Percentiles rank a stretch among this genome's conserved stretches.
Evolutionary conservation across 1,284 basidiomycete species (phyloP).

Genomic region (Heterobasidion occidentale): DNA sequence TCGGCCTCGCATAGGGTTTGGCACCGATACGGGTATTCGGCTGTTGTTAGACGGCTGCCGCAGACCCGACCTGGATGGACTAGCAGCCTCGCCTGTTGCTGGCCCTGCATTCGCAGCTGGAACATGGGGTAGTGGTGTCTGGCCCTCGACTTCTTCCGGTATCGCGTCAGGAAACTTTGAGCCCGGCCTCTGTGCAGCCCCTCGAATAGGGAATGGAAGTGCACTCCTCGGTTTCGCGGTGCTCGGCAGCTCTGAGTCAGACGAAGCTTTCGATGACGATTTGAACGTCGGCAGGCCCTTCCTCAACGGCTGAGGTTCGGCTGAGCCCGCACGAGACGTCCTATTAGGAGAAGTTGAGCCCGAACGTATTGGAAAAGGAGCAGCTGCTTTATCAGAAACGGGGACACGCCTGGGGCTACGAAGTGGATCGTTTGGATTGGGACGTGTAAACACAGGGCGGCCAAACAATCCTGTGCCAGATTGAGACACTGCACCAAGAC

Average conservation of each 20-base stretch:
- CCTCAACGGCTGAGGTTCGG: conserved; percentile 25
- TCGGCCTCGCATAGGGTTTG: conserved; percentile 56
- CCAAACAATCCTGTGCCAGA: conserved; percentile 6
- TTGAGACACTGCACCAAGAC: background rate
- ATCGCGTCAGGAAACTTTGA: conserved; percentile 9
- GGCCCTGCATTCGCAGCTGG: conserved; percentile 4
- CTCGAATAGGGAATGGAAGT: conserved; percentile 17
- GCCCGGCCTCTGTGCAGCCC: background rate
- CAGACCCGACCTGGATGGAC: conserved; percentile 34
- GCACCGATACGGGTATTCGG: conserved; percentile 61
- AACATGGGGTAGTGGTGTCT: conserved; percentile 1
- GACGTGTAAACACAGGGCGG: conserved; percentile 13
- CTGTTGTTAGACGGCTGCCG: conserved; percentile 47
- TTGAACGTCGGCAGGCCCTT: conserved; percentile 10
- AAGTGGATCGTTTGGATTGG: conserved; percentile 5
- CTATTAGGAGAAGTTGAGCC: conserved; percentile 11
- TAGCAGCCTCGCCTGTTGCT: background rate
- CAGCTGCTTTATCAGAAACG: conserved; percentile 5
- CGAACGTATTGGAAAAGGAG: conserved; percentile 11
- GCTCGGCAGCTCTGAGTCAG: conserved; percentile 11
- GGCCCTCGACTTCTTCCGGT: conserved; percentile 15
- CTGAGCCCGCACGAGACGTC: conserved; percentile 23
- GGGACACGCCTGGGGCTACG: conserved; percentile 10
- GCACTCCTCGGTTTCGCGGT: conserved; percentile 5
- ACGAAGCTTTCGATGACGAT: conserved; percentile 6